Percentiles rank a stretch among this genome's conserved stretches.
phyloP scores from a whole-genome alignment of 1,139 yeast species.

The Yamadazyma atmosphaerica region DNA sequence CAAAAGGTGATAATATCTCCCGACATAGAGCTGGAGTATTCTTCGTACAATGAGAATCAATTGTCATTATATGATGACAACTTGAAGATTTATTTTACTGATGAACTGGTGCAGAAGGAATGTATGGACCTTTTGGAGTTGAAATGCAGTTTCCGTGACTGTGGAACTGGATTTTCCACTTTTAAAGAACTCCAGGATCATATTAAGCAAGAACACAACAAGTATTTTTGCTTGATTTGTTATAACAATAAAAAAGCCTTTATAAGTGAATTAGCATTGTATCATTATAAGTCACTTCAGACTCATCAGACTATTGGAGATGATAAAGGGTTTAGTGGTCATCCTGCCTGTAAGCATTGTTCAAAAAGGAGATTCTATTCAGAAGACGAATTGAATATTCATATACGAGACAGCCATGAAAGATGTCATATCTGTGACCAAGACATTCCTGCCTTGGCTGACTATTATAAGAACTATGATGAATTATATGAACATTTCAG shows the following conservation, averaged over 20 bases:
- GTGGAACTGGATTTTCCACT: slow-evolving; percentile 40
- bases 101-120: slow-evolving; percentile 36
- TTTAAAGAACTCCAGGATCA: slow-evolving; percentile 69
- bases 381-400: slow-evolving; percentile 81
- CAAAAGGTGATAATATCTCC: slow-evolving; percentile 59
- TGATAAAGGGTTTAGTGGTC: slow-evolving; percentile 78
- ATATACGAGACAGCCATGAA: slow-evolving; percentile 83
- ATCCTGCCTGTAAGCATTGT: slow-evolving; percentile 88
- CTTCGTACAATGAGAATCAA: slow-evolving; percentile 31
- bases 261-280: slow-evolving; percentile 66
- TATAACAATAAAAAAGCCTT: slow-evolving; percentile 74
- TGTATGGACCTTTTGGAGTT: slow-evolving; percentile 55
- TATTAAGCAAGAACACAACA: slow-evolving; percentile 59
- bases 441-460: slow-evolving; percentile 62
- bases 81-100: slow-evolving; percentile 53
- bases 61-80: slow-evolving; percentile 42
- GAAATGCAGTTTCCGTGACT: slow-evolving; percentile 61
- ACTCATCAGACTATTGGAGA: slow-evolving; percentile 73
- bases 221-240: slow-evolving; percentile 73
- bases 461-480: slow-evolving; percentile 77
- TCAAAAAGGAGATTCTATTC: slow-evolving; percentile 75
- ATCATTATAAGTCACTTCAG: slow-evolving; percentile 60
- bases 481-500: slow-evolving; percentile 73
- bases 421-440: slow-evolving; percentile 89
- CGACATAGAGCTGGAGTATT: slow-evolving; percentile 35